Evolutionary conservation across 192 early-diverging fungal species (phyloP).

Genomic region (Podila horticola): DNA sequence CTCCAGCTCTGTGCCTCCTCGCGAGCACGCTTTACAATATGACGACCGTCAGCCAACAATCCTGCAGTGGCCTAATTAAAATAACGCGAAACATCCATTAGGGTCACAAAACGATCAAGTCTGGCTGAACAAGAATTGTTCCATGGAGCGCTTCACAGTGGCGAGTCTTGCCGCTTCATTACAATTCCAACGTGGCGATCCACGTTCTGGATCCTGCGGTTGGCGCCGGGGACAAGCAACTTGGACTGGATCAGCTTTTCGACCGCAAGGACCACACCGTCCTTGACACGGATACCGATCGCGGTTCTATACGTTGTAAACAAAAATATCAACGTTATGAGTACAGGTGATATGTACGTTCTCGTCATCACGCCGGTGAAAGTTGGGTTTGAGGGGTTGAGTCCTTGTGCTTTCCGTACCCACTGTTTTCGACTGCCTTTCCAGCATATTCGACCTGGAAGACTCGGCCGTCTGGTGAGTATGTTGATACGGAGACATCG

Average conservation of each 20-base stretch:
- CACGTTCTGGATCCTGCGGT: conserved; percentile 91
- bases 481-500: conserved; percentile 97
- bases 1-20: conserved; percentile 93
- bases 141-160: too few relatives aligned
- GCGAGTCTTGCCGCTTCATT: too few relatives aligned
- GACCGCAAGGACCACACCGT: conserved; percentile 96
- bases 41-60: conserved; percentile 90
- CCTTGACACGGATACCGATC: conserved; percentile 93
- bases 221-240: conserved; percentile 91
- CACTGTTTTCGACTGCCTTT: conserved; percentile 99
- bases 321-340: background rate
- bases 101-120: background rate
- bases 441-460: conserved; percentile 99
- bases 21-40: conserved; percentile 88
- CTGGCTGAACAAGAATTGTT: background rate
- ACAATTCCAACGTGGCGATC: conserved; percentile 96
- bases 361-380: background rate
- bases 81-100: background rate
- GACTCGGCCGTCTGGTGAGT: conserved; percentile 98
- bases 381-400: too few relatives aligned
- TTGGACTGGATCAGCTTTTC: conserved; percentile 97
- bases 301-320: conserved; percentile 71
- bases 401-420: conserved; percentile 73
- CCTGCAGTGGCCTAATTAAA: conserved; percentile 84
- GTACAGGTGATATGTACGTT: conserved; percentile 1